Conservation (phyloP, 208 protist species). For the Acanthamoeba triangularis region DNA sequence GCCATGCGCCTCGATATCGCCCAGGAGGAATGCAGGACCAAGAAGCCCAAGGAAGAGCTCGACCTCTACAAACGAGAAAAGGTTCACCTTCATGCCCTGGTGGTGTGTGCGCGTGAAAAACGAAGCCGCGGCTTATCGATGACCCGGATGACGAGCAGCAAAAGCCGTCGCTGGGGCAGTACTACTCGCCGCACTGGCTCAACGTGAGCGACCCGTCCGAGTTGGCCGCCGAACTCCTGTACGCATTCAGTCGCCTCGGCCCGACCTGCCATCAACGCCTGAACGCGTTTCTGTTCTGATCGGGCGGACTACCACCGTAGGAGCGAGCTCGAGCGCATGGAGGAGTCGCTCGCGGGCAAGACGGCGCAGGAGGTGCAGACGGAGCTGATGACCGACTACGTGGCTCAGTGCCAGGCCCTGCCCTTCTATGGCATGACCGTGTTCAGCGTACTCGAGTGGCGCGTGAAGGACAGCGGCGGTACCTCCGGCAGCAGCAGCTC, state of each 20-base stretch:
- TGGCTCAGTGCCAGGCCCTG: constrained; percentile 23
- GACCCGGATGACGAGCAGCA: background rate
- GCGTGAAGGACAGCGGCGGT: constrained; percentile 14
- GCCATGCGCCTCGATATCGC: constrained; percentile 36
- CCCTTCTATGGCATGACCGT: constrained; percentile 68
- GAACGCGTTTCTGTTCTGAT: background rate
- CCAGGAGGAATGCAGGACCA: background rate
- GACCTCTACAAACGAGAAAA: constrained; percentile 37
- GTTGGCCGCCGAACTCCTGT: constrained; percentile 1
- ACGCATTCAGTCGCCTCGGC: background rate
- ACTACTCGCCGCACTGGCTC: constrained; percentile 7
- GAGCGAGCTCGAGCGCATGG: background rate
- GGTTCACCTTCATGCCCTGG: background rate
- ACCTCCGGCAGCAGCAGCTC: too few species aligned
- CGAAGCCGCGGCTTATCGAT: background rate
- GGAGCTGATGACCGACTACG: constrained; percentile 10
- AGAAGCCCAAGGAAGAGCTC: constrained; percentile 50
- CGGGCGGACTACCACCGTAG: background rate
- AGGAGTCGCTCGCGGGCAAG: background rate
- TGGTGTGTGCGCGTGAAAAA: background rate
- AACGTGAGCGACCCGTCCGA: background rate
- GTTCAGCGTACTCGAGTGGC: constrained; percentile 35
- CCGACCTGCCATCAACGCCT: too few species aligned
- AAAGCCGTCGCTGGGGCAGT: constrained; percentile 14
- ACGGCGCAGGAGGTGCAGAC: background rate